Evolutionary conservation across 2,329 filamentous ascomycete species (phyloP).

Genomic region (Aureobasidium sp.): DNA sequence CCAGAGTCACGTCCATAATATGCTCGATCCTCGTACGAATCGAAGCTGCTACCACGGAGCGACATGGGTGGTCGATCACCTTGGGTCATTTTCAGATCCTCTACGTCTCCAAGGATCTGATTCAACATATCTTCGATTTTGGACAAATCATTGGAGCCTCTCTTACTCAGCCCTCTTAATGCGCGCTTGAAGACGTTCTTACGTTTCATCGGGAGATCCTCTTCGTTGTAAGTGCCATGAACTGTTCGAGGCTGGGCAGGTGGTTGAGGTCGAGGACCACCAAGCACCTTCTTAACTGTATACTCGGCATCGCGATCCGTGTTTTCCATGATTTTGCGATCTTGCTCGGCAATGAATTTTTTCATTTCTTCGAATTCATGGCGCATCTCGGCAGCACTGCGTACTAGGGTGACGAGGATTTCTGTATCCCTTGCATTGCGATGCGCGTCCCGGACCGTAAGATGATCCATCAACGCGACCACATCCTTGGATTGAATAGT

Average conservation of each 20-base stretch:
- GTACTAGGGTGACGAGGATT: slow-evolving; percentile 87
- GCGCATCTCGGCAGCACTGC: slow-evolving; percentile 92
- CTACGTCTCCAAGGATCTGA: slow-evolving; percentile 85
- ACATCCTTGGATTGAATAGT: slow-evolving; percentile 94
- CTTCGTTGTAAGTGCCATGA: slow-evolving; percentile 42
- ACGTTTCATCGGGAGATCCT: slow-evolving; percentile 65
- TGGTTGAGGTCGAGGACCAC: slow-evolving; percentile 71
- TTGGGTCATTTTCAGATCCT: slow-evolving; percentile 48
- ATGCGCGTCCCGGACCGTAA: slow-evolving; percentile 94
- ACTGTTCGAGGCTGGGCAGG: slow-evolving; percentile 46
- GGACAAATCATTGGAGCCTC: slow-evolving; percentile 78
- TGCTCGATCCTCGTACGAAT: slow-evolving; percentile 66
- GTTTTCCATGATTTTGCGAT: slow-evolving; percentile 78
- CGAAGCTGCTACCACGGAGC: slow-evolving; percentile 42
- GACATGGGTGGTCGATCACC: slow-evolving; percentile 21
- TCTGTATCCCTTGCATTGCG: slow-evolving; percentile 94
- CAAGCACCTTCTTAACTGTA: slow-evolving; percentile 72
- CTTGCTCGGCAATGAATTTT: slow-evolving; percentile 81
- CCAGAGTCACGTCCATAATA: slow-evolving; percentile 62
- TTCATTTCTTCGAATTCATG: slow-evolving; percentile 95
- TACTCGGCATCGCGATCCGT: slow-evolving; percentile 84
- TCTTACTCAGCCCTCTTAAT: slow-evolving; percentile 81
- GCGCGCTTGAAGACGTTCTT: slow-evolving; percentile 91
- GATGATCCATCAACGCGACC: slow-evolving; percentile 94
- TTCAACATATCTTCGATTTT: slow-evolving; percentile 88